Conservation (phyloP, 768 basidiomycete genomes). For the Goffeauzyma gilvescens region DNA sequence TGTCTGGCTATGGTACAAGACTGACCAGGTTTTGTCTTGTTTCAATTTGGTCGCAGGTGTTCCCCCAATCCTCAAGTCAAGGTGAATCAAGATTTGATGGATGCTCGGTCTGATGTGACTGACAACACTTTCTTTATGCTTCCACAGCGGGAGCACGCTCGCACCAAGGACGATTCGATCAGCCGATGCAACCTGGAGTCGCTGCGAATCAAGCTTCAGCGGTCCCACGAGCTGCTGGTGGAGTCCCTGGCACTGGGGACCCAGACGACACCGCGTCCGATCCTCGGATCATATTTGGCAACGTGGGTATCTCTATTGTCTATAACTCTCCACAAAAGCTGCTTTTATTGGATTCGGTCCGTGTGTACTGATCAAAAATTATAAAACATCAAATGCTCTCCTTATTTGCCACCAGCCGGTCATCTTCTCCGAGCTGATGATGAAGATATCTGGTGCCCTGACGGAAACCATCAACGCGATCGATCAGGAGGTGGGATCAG, state of each 20-base stretch:
- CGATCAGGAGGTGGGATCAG: slow-evolving; percentile 21
- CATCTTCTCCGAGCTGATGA: slow-evolving; percentile 24
- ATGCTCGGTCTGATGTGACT: background rate
- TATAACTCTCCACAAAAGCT: background rate
- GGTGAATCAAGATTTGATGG: background rate
- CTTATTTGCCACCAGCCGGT: slow-evolving; percentile 13
- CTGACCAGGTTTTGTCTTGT: background rate
- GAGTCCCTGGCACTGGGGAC: slow-evolving; percentile 24
- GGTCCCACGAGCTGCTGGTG: slow-evolving; percentile 11
- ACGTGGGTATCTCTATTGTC: slow-evolving; percentile 16
- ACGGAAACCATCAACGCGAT: slow-evolving; percentile 25
- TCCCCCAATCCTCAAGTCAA: slow-evolving; percentile 13
- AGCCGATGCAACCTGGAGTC: slow-evolving; percentile 1
- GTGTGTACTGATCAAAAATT: background rate
- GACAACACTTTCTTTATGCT: background rate
- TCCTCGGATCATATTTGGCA: slow-evolving; percentile 23
- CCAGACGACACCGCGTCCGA: slow-evolving; percentile 22
- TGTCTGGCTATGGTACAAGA: background rate
- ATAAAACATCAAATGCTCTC: no score
- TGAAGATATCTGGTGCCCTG: slow-evolving; percentile 21
- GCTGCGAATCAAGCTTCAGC: slow-evolving; percentile 1
- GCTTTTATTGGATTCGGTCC: background rate
- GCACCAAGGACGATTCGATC: slow-evolving; percentile 2
- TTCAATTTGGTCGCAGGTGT: slow-evolving; percentile 11
- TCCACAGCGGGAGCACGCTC: slow-evolving; percentile 9